phyloP scores from a whole-genome alignment of 495 filamentous ascomycete genomes.

The Pseudevernia furfuracea region DNA sequence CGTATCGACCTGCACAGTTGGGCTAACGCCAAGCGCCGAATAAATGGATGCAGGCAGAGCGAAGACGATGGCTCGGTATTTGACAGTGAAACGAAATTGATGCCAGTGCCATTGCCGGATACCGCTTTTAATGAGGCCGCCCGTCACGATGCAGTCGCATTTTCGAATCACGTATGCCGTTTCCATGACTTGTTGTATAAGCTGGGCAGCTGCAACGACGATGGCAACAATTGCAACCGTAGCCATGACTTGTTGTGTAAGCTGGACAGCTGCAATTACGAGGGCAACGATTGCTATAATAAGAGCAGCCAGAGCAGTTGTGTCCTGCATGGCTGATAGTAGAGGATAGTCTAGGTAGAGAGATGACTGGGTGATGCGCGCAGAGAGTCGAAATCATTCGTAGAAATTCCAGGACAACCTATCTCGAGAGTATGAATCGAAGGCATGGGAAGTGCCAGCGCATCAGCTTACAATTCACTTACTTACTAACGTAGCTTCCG shows the following conservation, averaged over 20 bases:
- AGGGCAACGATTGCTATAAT: slow-evolving; percentile 17
- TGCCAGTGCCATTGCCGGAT: slow-evolving; percentile 18
- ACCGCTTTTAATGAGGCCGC: slow-evolving; percentile 12
- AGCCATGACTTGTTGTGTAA: slow-evolving; percentile 15
- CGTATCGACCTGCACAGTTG: slow-evolving; percentile 10
- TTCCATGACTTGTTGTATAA: slow-evolving; percentile 14
- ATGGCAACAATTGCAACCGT: slow-evolving; percentile 19
- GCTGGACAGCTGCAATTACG: slow-evolving; percentile 14
- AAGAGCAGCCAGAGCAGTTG: slow-evolving; percentile 14
- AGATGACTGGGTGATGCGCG: too few species aligned
- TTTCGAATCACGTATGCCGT: slow-evolving; percentile 22
- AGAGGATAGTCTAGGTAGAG: too few species aligned
- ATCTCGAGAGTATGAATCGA: too few species aligned
- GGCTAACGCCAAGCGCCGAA: slow-evolving; percentile 14
- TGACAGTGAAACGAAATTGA: slow-evolving; percentile 20
- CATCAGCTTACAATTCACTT: too few species aligned
- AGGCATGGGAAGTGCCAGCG: too few species aligned
- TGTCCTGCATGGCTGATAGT: slow-evolving; percentile 13
- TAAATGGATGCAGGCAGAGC: slow-evolving; percentile 13
- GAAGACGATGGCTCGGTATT: slow-evolving; percentile 16
- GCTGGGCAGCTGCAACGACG: slow-evolving; percentile 14
- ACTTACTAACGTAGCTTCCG: too few species aligned
- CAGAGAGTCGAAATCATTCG: too few species aligned
- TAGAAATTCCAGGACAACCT: too few species aligned
- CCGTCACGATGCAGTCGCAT: slow-evolving; percentile 21